Base-by-base conservation (phyloP, 805 yeast genomes). In the Lipomyces oligophaga region DNA sequence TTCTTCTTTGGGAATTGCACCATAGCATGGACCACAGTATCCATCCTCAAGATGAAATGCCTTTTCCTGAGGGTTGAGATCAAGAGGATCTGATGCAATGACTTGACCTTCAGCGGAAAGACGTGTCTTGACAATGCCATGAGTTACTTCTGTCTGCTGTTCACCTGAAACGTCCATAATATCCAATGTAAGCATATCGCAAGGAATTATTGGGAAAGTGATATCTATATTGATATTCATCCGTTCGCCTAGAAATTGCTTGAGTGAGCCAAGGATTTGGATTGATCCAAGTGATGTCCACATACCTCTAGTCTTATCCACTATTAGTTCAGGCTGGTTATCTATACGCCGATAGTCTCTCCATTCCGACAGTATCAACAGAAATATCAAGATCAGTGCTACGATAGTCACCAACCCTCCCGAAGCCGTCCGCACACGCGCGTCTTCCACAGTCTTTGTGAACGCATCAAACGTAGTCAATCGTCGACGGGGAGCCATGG, bases 21-120 rank as follows among this genome's bases (percentile, higher is more conserved):
- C 96, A 63, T 86, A 89, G 69, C 98, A 90, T 0, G 94, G 74
- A 4, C 97, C 97, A 72, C 96, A 88, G 60, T 79, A 77, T 28
- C 73, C 72, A 3, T 65, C 66, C 28, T 73, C 72, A 1, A 58
- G 52, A 6, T 50, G 54, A 10, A 58, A 54, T 3, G 47, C 44
- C 2, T 54, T 43, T n/a, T 16, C 15, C 18, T 60, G 64, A 18
- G 61, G 62, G 37, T 60, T 57, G 34, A 56, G 56, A 55, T 78
- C 77, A 5, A 73, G 66, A 39, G 67, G 66, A 22, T 63, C 69
- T 15, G 71, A 63, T 3, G 63, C 68, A 28, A 80, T 62, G 43
- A 67, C 72, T 3, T 66, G 58, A 18, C 94, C 90, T 27, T 70
- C 60, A 21, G 65, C 57, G 51, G 75, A 76, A 33, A 89, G 60